A percentile compares a stretch with the other conserved stretches of the same genome.
phyloP scores from a whole-genome alignment of 2,329 filamentous ascomycete genomes.

The Volutella citrinella region DNA sequence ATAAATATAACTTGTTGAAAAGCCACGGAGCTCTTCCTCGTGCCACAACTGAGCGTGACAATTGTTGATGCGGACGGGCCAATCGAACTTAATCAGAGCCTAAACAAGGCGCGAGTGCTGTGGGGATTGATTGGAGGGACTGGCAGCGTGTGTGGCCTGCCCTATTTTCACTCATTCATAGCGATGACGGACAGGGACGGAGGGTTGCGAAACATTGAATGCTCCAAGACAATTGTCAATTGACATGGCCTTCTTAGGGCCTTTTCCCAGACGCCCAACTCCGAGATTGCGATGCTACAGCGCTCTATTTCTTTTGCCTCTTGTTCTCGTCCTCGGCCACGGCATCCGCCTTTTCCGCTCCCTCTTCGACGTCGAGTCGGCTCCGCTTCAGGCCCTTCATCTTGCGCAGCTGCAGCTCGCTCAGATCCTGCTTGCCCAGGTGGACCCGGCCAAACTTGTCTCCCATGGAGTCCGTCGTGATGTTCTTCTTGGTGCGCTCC shows the following conservation, averaged over 20 bases:
- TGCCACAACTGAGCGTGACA: too few species aligned
- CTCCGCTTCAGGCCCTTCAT: slow-evolving; percentile 97
- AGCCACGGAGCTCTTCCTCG: too few species aligned
- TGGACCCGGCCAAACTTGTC: slow-evolving; percentile 96
- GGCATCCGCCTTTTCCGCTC: slow-evolving; percentile 45
- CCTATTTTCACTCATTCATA: too few species aligned
- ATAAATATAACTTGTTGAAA: too few species aligned
- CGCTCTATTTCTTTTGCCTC: slow-evolving; percentile 31
- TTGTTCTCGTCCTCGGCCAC: slow-evolving; percentile 37
- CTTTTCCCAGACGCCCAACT: slow-evolving; percentile 32
- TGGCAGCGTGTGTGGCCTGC: too few species aligned
- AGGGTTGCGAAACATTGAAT: too few species aligned
- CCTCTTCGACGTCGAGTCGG: slow-evolving; percentile 55
- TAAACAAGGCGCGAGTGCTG: too few species aligned
- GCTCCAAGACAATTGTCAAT: slow-evolving; percentile 23
- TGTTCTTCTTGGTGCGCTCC: slow-evolving; percentile 92
- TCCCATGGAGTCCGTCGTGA: slow-evolving; percentile 84
- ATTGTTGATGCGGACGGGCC: too few species aligned
- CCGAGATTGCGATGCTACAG: slow-evolving; percentile 19
- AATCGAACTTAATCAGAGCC: too few species aligned
- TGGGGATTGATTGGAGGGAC: too few species aligned
- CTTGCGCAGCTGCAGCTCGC: slow-evolving; percentile 88
- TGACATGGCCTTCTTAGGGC: slow-evolving; percentile 22
- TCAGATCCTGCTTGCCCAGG: slow-evolving; percentile 83
- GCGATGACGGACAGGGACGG: too few species aligned